Conservation (phyloP, 1,284 basidiomycete species). For the Sanghuangporus weigelae region DNA sequence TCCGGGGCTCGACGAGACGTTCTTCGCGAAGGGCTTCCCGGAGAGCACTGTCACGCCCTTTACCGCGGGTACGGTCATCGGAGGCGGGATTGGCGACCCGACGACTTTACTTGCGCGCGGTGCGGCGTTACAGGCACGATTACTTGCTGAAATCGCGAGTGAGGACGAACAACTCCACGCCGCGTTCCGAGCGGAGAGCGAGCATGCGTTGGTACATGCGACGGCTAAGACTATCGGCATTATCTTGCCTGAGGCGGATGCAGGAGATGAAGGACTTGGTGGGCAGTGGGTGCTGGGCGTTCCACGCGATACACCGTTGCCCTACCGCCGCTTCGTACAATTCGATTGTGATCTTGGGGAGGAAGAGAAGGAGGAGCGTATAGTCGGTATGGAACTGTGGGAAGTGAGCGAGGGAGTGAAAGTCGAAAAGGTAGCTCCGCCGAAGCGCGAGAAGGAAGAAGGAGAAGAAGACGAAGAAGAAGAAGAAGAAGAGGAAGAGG, state of each 20-base stretch:
- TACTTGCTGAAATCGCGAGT: constrained; percentile 48
- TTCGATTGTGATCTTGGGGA: constrained; percentile 66
- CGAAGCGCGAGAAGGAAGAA: constrained; percentile 44
- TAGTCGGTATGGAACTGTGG: constrained; percentile 79
- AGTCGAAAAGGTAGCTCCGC: constrained; percentile 59
- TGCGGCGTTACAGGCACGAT: constrained; percentile 80
- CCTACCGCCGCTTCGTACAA: constrained; percentile 65
- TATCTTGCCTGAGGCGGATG: constrained; percentile 61
- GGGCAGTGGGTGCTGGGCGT: constrained; percentile 66
- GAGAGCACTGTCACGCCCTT: constrained; percentile 67
- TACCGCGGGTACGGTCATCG: constrained; percentile 56
- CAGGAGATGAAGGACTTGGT: constrained; percentile 38
- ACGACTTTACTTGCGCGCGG: constrained; percentile 89
- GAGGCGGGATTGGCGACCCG: constrained; percentile 74
- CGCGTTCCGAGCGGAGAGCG: constrained; percentile 46
- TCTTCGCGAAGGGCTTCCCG: constrained; percentile 60
- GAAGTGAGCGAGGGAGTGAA: constrained; percentile 82
- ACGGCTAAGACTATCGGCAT: constrained; percentile 75
- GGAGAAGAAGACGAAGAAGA: constrained; percentile 55
- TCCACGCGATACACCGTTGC: constrained; percentile 72
- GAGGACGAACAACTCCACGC: constrained; percentile 45
- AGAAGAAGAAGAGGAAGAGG: constrained; percentile 42
- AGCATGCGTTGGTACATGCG: constrained; percentile 43
- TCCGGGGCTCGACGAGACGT: constrained; percentile 76
- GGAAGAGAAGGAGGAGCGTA: constrained; percentile 34